Percentiles rank a stretch among this genome's conserved stretches.
These are phyloP conservation scores for Saccharomycopsis lassenensis DNA, from an alignment of 805 yeast species.

Conservation along the genomic window DNA sequence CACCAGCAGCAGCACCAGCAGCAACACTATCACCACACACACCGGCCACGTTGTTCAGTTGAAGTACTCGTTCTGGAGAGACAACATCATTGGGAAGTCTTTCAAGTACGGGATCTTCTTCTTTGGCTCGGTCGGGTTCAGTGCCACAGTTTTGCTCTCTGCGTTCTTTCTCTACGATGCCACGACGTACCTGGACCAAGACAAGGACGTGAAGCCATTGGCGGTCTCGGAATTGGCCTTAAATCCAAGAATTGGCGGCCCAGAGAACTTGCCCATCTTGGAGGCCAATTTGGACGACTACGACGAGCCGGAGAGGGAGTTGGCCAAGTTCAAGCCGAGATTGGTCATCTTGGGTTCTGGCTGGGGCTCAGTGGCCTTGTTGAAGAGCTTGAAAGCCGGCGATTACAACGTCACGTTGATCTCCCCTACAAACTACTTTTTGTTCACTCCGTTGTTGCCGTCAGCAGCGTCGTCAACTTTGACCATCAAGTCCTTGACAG, in stretches of 20 bases:
- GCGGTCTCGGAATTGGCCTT: constrained; percentile 43
- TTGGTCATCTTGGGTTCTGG: constrained; percentile 58
- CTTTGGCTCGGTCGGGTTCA: constrained; percentile 34
- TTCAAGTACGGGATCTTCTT: constrained; percentile 27
- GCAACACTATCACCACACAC: constrained; percentile 11
- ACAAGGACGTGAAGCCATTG: constrained; percentile 29
- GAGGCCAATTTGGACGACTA: constrained; percentile 45
- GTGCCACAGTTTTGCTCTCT: constrained; percentile 30
- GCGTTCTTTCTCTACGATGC: constrained; percentile 55
- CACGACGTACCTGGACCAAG: constrained; percentile 44
- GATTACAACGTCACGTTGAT: constrained; percentile 56
- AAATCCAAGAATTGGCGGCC: constrained; percentile 52
- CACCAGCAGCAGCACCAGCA: not conserved
- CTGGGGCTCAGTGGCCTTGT: constrained; percentile 58
- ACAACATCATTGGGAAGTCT: constrained; percentile 25
- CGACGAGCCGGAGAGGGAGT: constrained; percentile 38
- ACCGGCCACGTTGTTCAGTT: constrained; percentile 13
- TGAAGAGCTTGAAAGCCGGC: constrained; percentile 39
- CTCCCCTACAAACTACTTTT: constrained; percentile 58
- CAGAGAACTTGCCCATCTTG: constrained; percentile 57
- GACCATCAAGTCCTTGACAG: constrained; percentile 52
- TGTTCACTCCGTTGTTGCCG: constrained; percentile 61
- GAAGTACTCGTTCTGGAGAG: constrained; percentile 20
- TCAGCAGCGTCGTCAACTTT: constrained; percentile 64
- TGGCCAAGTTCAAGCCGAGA: constrained; percentile 39